A percentile compares a stretch with the other conserved stretches of the same genome.
phyloP scores from a whole-genome alignment of 192 early-diverging fungal species.

The Kappamyces sp. region DNA sequence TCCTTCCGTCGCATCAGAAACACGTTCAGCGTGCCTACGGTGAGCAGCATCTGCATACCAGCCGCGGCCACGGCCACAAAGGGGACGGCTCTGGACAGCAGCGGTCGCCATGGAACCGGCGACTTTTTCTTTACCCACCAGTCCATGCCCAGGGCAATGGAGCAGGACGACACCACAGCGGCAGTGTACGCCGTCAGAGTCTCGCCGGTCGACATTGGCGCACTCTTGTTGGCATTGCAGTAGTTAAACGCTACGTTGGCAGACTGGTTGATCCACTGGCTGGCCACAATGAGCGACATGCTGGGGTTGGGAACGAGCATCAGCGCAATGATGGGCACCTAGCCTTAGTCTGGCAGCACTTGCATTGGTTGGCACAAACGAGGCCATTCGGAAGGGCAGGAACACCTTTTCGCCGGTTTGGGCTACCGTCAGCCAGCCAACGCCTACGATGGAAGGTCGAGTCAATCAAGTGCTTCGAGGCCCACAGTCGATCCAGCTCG shows the following conservation, averaged over 20 bases:
- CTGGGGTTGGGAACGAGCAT: slow-evolving; percentile 80
- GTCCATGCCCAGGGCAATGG: slow-evolving; percentile 66
- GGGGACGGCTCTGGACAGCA: slow-evolving; percentile 47
- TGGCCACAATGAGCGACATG: slow-evolving; percentile 51
- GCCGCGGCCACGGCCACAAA: slow-evolving; percentile 75
- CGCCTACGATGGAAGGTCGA: slow-evolving; percentile 58
- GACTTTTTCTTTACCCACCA: slow-evolving; percentile 41
- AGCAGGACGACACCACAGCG: slow-evolving; percentile 71
- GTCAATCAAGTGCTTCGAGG: slow-evolving; percentile 48
- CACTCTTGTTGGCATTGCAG: slow-evolving; percentile 77
- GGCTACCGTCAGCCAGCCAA: slow-evolving; percentile 11
- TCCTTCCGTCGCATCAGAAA: slow-evolving; percentile 82
- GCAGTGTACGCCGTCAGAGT: slow-evolving; percentile 68
- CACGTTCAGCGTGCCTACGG: slow-evolving; percentile 66
- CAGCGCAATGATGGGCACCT: slow-evolving; percentile 66
- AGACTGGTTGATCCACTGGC: slow-evolving; percentile 78
- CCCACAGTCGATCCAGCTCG: slow-evolving; percentile 35
- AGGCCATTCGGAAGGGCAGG: slow-evolving; percentile 77
- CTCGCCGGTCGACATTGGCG: slow-evolving; percentile 63
- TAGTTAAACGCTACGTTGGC: slow-evolving; percentile 84
- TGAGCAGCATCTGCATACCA: too few relatives aligned
- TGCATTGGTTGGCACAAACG: slow-evolving; percentile 72
- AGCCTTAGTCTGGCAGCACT: too few relatives aligned
- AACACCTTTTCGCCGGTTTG: slow-evolving; percentile 74
- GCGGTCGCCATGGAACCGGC: not conserved